phyloP scores from a whole-genome alignment of 345 rosid species.

The Hirschfeldia incana region DNA sequence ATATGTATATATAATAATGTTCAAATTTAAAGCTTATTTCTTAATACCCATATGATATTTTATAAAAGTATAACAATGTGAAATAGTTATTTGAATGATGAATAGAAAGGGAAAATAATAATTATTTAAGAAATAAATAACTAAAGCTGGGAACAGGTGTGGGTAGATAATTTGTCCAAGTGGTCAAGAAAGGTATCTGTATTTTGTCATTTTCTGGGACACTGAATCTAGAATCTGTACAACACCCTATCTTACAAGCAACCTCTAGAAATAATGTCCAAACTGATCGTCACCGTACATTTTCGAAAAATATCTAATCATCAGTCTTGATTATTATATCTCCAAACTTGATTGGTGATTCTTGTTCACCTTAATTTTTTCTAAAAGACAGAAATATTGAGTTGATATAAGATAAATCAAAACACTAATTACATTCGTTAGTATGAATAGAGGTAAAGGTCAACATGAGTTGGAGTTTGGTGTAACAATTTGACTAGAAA shows the following conservation, averaged over 20 bases:
- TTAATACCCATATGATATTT: slow-evolving; percentile 4
- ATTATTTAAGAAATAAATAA: background rate
- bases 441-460: slow-evolving; percentile 14
- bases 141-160: slow-evolving; percentile 6
- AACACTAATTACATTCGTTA: background rate
- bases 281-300: slow-evolving; percentile 41
- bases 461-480: slow-evolving; percentile 29
- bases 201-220: slow-evolving; percentile 35
- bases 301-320: slow-evolving; percentile 4
- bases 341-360: background rate
- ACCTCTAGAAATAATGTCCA: slow-evolving; percentile 28
- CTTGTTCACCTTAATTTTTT: background rate
- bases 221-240: slow-evolving; percentile 38
- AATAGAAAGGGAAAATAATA: background rate
- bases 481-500: slow-evolving; percentile 5
- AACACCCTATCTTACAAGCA: slow-evolving; percentile 42
- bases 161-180: slow-evolving; percentile 16
- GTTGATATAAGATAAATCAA: background rate
- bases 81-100: background rate
- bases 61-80: background rate
- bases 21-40: background rate
- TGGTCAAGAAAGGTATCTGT: slow-evolving; percentile 46
- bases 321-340: background rate
- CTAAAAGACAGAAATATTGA: background rate
- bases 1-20: background rate